Base-by-base conservation (phyloP, 208 protist species). In the Trichomonas gallinae region DNA sequence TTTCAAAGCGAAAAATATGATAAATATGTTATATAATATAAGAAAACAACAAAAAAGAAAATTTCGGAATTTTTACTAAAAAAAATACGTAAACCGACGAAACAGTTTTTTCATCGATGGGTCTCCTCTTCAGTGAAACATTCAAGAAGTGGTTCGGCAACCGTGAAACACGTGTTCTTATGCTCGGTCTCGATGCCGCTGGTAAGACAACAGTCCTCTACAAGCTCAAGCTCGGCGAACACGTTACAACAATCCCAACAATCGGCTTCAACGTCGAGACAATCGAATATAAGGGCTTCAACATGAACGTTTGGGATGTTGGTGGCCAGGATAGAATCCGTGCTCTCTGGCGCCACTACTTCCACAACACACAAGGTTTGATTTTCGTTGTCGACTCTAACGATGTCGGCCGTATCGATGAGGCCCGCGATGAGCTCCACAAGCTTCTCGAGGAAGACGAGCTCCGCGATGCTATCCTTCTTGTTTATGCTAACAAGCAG, bases 401-500 rank as follows among this genome's bases (percentile, higher is more conserved):
- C 97, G 99, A 99, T 97, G 97, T 98, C 81, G 98, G 99, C 26
- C 98, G 99, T 96, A 97, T 99, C 26, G 97, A 97, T 49, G 96
- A 96, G 13, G 51, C 96, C 96, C 96, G 97, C 44, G 97, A 97
- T 42, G 97, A 98, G 96, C 96, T 98, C 87, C 98, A 99, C 96
- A 98, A 98, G 96, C 98, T 99, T 98, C 96, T 99, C 34, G 97
- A 97, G 13, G 99, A 99, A 97, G 98, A 99, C 89, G 98, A 99
- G 97, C 98, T 99, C 26, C 97, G 98, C 89, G 98, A 99, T 96
- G 98, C 98, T 10, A 97, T 98, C 11, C 97, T 99, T 23, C 98
- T 99, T 11, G 98, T 99, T 10, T 99, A 99, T 96, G 99, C 99
- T 21, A 99, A 99, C 98, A 99, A 99, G 98, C 98, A 99, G 97